These are phyloP conservation scores for Coprinellus micaceus DNA, from an alignment of 768 basidiomycete genomes.

Conservation along the genomic window DNA sequence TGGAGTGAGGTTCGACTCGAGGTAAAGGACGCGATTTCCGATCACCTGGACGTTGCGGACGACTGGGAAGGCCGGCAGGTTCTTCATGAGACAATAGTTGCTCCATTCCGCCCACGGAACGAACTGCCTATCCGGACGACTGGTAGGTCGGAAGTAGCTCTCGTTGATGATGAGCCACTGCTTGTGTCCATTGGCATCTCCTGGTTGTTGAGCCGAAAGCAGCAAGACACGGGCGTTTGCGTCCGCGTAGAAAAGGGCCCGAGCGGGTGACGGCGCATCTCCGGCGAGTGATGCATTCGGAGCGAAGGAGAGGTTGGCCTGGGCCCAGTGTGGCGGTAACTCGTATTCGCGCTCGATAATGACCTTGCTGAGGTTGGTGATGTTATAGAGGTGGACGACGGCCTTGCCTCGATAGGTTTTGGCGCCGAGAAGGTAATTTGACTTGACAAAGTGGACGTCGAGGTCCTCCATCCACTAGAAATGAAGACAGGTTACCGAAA, in stretches of 20 bases:
- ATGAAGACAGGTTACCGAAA: slow-evolving; percentile 8
- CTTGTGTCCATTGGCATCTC: slow-evolving; percentile 26
- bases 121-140: slow-evolving; percentile 38
- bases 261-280: slow-evolving; percentile 33
- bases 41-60: slow-evolving; percentile 39
- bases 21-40: slow-evolving; percentile 45
- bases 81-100: slow-evolving; percentile 45
- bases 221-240: slow-evolving; percentile 48
- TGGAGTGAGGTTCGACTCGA: slow-evolving; percentile 35
- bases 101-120: slow-evolving; percentile 59
- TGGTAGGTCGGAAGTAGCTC: slow-evolving; percentile 43
- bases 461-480: slow-evolving; percentile 50
- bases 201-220: slow-evolving; percentile 40
- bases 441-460: slow-evolving; percentile 43
- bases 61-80: slow-evolving; percentile 27
- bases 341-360: slow-evolving; percentile 50
- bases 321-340: slow-evolving; percentile 50
- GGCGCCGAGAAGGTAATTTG: slow-evolving; percentile 41
- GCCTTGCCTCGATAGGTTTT: slow-evolving; percentile 33
- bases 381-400: slow-evolving; percentile 44
- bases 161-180: slow-evolving; percentile 57
- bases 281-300: slow-evolving; percentile 42
- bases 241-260: slow-evolving; percentile 55
- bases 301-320: slow-evolving; percentile 43
- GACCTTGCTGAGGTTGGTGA: slow-evolving; percentile 39